These are phyloP conservation scores for Erodium texanum DNA, from an alignment of 441 rosid genomes.

Conservation along the genomic window DNA sequence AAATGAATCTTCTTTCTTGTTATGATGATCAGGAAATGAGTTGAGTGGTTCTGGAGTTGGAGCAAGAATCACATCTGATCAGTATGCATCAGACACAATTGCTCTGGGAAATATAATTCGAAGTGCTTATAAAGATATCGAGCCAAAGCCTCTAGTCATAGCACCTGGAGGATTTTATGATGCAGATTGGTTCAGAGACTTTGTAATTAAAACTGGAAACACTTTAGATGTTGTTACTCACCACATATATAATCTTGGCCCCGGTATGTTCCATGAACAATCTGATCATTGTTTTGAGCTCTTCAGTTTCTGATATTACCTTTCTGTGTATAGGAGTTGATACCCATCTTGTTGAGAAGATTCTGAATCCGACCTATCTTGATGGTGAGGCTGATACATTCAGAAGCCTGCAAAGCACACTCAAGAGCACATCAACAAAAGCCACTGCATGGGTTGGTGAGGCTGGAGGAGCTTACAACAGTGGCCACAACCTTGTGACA, in stretches of 20 bases:
- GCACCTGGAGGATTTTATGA: conserved; percentile 93
- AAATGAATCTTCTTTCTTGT: background rate
- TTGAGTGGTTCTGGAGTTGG: conserved; percentile 76
- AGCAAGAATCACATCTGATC: conserved; percentile 53
- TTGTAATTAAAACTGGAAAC: conserved; percentile 37
- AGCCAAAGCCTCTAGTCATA: conserved; percentile 54
- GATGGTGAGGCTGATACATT: conserved; percentile 52
- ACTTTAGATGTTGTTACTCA: conserved; percentile 57
- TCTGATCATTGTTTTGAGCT: conserved; percentile 3
- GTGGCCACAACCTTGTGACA: conserved; percentile 64
- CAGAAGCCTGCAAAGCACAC: conserved; percentile 35
- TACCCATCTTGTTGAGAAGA: conserved; percentile 61
- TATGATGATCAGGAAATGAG: conserved; percentile 58
- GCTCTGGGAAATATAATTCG: conserved; percentile 41
- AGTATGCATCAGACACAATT: conserved; percentile 63
- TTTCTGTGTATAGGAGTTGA: conserved; percentile 51
- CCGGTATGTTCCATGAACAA: conserved; percentile 39
- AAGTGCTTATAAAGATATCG: conserved; percentile 34
- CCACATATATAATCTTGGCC: conserved; percentile 92
- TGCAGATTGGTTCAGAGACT: conserved; percentile 55
- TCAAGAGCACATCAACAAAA: conserved; percentile 45
- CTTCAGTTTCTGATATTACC: background rate
- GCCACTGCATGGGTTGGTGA: conserved; percentile 88
- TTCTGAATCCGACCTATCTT: conserved; percentile 64
- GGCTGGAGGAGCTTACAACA: conserved; percentile 96